Evolutionary conservation across 768 basidiomycete genomes (phyloP).

Genomic region (Podaxis sp.): DNA sequence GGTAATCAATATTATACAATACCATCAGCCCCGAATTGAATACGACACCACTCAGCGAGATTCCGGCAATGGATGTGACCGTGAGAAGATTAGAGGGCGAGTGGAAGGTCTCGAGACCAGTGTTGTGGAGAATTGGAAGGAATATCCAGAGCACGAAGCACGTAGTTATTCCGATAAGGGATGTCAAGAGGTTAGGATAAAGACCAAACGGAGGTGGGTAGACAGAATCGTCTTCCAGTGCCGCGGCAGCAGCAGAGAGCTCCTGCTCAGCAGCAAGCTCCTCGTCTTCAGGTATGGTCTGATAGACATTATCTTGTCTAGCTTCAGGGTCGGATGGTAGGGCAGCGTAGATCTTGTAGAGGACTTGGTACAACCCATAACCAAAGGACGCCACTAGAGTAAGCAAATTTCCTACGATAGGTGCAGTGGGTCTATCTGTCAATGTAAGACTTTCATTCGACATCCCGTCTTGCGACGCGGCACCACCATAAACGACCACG

Average conservation of each 20-base stretch:
- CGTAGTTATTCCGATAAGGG: constrained; percentile 77
- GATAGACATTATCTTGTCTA: constrained; percentile 41
- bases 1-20: constrained; percentile 6
- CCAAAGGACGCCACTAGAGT: constrained; percentile 70
- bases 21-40: constrained; percentile 92
- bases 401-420: constrained; percentile 70
- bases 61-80: constrained; percentile 56
- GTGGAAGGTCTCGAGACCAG: constrained; percentile 62
- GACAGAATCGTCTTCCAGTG: constrained; percentile 30
- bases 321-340: constrained; percentile 63
- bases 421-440: constrained; percentile 39
- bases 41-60: constrained; percentile 66
- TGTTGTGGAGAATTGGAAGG: constrained; percentile 69
- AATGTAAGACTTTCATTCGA: constrained; percentile 16
- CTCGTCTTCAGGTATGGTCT: constrained; percentile 38
- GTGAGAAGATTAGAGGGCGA: constrained; percentile 53
- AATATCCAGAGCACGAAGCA: constrained; percentile 75
- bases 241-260: constrained; percentile 9
- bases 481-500: constrained; percentile 80
- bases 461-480: constrained; percentile 20
- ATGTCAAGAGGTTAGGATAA: constrained; percentile 80
- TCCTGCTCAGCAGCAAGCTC: constrained; percentile 20
- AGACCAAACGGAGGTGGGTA: constrained; percentile 79
- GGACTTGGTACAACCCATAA: constrained; percentile 79
- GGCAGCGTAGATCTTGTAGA: constrained; percentile 80